Evolutionary conservation across 495 filamentous ascomycete species (phyloP).

Genomic region (Podospora conica): DNA sequence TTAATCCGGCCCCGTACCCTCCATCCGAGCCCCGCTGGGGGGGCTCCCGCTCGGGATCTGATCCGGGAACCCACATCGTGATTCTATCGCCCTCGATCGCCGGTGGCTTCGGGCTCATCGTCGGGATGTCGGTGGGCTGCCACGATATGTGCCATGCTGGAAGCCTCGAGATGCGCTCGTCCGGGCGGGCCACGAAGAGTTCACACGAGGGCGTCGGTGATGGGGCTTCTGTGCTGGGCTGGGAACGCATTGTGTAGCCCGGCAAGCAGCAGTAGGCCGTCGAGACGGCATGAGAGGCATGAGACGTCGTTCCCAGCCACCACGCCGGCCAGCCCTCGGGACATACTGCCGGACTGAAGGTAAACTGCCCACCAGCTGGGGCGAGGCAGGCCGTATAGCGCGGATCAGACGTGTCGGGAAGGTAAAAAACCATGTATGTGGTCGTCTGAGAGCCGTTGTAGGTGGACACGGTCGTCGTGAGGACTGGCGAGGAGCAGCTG

Average conservation of each 20-base stretch:
- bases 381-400: conserved; percentile 5
- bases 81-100: background rate
- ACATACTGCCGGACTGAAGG: conserved; percentile 11
- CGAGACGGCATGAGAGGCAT: background rate
- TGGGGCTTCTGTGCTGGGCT: background rate
- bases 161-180: background rate
- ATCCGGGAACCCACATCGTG: conserved; percentile 5
- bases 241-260: background rate
- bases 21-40: background rate
- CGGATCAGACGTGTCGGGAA: conserved; percentile 3
- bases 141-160: conserved; percentile 9
- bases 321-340: conserved; percentile 1
- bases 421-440: background rate
- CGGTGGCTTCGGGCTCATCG: conserved; percentile 4
- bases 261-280: conserved; percentile 8
- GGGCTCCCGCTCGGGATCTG: conserved; percentile 1
- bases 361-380: conserved; percentile 1
- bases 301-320: background rate
- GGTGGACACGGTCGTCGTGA: background rate
- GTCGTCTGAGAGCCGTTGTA: background rate
- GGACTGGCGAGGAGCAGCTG: conserved; percentile 5
- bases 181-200: background rate
- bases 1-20: background rate
- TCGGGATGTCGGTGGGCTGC: background rate
- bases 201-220: background rate